phyloP scores from a whole-genome alignment of 164 flowering plant species.

The Hamamelis virginiana region DNA sequence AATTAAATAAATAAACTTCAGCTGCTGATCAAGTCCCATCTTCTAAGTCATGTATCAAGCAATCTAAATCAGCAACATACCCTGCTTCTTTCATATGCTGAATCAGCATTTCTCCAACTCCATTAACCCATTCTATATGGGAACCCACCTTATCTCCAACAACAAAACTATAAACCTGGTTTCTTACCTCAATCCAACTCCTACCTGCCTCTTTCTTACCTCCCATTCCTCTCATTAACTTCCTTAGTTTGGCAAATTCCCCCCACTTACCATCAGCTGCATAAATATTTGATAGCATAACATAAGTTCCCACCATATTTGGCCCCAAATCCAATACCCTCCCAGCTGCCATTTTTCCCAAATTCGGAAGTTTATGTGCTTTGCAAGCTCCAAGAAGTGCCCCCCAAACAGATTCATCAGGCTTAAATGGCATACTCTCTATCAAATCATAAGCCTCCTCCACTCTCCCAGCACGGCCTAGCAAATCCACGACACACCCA shows the following conservation, averaged over 20 bases:
- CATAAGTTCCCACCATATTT: constrained; percentile 48
- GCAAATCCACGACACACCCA: constrained; percentile 86
- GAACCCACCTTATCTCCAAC: constrained; percentile 55
- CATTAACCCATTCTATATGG: constrained; percentile 43
- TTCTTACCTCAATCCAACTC: constrained; percentile 77
- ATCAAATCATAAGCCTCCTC: no score
- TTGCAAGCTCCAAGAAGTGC: constrained; percentile 87
- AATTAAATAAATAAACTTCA: no score
- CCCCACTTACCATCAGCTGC: constrained; percentile 77
- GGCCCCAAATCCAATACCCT: no score
- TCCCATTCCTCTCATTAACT: constrained; percentile 47
- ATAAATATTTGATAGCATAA: constrained; percentile 61
- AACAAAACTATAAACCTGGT: constrained; percentile 59
- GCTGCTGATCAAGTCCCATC: no score
- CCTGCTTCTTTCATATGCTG: no score
- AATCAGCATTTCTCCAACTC: no score
- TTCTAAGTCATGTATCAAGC: no score
- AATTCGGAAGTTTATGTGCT: no score
- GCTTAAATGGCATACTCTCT: constrained; percentile 62
- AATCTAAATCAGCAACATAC: no score
- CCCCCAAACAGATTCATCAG: constrained; percentile 78
- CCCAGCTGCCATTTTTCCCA: no score
- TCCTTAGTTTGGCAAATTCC: constrained; percentile 64
- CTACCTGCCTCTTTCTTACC: constrained; percentile 70
- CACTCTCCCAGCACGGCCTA: no score